phyloP scores from a whole-genome alignment of 179 eudicot genomes.

The Amaranthus tricolor region DNA sequence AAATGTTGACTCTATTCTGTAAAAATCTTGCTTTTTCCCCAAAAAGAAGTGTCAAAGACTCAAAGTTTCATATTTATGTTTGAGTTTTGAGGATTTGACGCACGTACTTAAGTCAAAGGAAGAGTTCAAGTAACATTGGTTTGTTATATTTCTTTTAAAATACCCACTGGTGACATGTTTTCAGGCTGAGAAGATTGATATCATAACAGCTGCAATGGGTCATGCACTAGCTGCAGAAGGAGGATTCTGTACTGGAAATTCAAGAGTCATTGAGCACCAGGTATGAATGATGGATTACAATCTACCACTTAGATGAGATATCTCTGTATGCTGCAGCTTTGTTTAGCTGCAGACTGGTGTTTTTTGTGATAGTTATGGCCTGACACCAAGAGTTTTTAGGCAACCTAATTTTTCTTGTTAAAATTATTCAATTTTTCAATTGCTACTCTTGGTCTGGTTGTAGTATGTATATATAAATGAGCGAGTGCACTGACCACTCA shows the following conservation, averaged over 20 bases:
- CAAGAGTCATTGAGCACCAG: conserved; percentile 91
- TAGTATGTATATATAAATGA: not conserved
- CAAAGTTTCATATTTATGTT: too few species aligned
- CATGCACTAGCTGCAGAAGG: conserved; percentile 93
- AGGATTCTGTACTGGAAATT: conserved; percentile 93
- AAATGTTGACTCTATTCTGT: too few species aligned
- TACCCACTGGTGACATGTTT: conserved; percentile 14
- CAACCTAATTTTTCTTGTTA: too few species aligned
- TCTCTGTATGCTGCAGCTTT: conserved; percentile 10
- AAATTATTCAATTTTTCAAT: too few species aligned
- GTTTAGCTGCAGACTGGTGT: not conserved
- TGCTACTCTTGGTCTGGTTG: not conserved
- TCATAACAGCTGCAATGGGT: conserved; percentile 91
- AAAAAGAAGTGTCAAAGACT: too few species aligned
- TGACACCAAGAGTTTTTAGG: not conserved
- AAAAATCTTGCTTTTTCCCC: too few species aligned
- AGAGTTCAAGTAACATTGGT: not conserved
- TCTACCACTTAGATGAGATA: not conserved
- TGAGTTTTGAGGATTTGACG: too few species aligned
- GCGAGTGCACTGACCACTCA: not conserved
- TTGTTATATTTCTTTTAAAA: not conserved
- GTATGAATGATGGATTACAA: conserved; percentile 31
- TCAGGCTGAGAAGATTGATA: conserved; percentile 87
- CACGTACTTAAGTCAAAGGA: too few species aligned
- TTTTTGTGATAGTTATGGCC: not conserved